These are phyloP conservation scores for Aegilops speltoides DNA, from an alignment of 176 grass and related monocot genomes.

Conservation along the genomic window DNA sequence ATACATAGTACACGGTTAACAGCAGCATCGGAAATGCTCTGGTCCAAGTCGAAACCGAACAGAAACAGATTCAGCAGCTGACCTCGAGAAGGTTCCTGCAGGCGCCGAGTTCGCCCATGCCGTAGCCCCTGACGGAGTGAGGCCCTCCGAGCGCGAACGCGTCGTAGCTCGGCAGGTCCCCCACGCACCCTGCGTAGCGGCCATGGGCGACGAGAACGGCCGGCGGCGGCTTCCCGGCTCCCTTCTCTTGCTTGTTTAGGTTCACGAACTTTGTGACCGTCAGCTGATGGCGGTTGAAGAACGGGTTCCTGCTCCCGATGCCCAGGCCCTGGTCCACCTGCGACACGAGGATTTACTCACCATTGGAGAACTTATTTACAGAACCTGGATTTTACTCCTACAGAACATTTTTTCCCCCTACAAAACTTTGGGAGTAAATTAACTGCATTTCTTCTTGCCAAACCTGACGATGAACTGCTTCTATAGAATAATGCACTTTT, in stretches of 20 bases:
- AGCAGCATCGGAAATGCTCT: neutral
- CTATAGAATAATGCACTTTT: neutral
- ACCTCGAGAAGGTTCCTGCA: conserved; percentile 98
- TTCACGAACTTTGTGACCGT: conserved; percentile 84
- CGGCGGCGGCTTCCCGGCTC: conserved; percentile 61
- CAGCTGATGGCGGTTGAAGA: conserved; percentile 96
- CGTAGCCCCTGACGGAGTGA: conserved; percentile 90
- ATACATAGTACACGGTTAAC: neutral
- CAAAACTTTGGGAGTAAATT: too few relatives aligned
- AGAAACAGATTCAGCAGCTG: neutral
- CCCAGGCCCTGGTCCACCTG: conserved; percentile 97
- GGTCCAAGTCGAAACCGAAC: neutral
- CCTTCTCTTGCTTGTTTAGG: conserved; percentile 79
- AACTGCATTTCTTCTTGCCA: neutral
- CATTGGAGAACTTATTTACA: neutral
- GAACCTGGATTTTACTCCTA: neutral
- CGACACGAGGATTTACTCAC: conserved; percentile 13
- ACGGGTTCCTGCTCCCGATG: conserved; percentile 85
- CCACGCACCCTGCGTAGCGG: conserved; percentile 88
- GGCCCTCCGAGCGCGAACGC: conserved; percentile 89
- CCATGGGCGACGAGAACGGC: conserved; percentile 86
- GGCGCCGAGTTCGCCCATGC: conserved; percentile 82
- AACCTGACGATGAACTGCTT: neutral
- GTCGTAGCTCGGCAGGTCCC: conserved; percentile 92
- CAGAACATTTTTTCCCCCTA: too few relatives aligned